Conservation (phyloP, 2,329 filamentous ascomycete genomes). For the Penicillium sp. region DNA sequence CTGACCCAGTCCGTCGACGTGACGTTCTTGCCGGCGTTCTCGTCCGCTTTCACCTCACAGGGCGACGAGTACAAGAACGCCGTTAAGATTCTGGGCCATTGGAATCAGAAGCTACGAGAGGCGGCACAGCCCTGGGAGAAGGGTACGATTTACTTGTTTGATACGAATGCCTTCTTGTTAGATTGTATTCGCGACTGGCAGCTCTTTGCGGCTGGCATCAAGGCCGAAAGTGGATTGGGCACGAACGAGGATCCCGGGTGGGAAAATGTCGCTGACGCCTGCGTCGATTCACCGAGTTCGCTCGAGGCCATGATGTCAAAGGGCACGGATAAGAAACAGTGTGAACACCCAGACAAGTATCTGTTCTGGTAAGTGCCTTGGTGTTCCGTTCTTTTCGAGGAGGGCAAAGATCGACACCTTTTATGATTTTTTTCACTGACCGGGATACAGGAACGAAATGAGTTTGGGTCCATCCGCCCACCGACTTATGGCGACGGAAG, state of each 20-base stretch:
- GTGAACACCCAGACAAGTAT: constrained; percentile 39
- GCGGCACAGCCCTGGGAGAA: constrained; percentile 33
- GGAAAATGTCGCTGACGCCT: constrained; percentile 40
- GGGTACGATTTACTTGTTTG: constrained; percentile 39
- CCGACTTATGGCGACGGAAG: constrained; percentile 38
- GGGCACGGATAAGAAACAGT: constrained; percentile 23
- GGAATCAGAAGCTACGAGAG: constrained; percentile 35
- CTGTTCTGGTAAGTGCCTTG: constrained; percentile 40
- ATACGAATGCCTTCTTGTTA: constrained; percentile 41
- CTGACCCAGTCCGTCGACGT: constrained; percentile 41
- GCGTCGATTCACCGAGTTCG: constrained; percentile 29
- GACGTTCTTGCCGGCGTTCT: constrained; percentile 41
- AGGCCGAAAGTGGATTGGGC: constrained; percentile 36
- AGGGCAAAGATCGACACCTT: constrained; percentile 8
- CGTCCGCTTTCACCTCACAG: constrained; percentile 9
- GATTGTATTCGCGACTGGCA: constrained; percentile 43
- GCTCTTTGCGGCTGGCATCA: constrained; percentile 36
- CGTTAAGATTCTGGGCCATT: constrained; percentile 34
- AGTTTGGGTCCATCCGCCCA: constrained; percentile 41
- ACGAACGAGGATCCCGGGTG: constrained; percentile 35
- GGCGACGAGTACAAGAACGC: constrained; percentile 34
- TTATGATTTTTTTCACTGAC: neutral
- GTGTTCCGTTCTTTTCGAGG: neutral
- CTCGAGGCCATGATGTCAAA: constrained; percentile 34
- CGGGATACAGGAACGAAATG: constrained; percentile 41